Conservation (phyloP, 805 yeast genomes). For the Priceomyces fermenticarens region DNA sequence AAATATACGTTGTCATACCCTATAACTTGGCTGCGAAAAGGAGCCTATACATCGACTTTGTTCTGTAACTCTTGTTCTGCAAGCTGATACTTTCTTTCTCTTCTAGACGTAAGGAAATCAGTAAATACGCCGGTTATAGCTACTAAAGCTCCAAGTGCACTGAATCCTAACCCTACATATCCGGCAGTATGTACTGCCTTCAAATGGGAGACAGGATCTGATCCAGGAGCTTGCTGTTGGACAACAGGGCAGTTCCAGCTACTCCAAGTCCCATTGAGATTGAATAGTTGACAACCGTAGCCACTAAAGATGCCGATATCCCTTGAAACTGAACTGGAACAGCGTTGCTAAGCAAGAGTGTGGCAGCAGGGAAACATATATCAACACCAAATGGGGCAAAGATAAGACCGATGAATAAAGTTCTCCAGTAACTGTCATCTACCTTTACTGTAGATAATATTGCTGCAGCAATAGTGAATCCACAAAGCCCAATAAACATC, state of each 20-base stretch:
- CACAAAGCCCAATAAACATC: constrained; percentile 49
- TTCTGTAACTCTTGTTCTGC: too few species aligned
- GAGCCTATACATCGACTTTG: too few species aligned
- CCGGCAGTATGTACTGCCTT: too few species aligned
- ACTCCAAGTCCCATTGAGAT: constrained; percentile 68
- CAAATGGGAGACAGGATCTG: too few species aligned
- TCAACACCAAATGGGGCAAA: constrained; percentile 73
- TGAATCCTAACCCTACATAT: too few species aligned
- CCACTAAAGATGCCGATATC: constrained; percentile 70
- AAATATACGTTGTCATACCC: too few species aligned
- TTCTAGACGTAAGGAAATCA: too few species aligned
- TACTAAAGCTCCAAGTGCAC: too few species aligned
- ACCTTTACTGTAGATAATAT: constrained; percentile 57
- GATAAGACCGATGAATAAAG: constrained; percentile 55
- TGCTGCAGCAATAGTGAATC: constrained; percentile 52
- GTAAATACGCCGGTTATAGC: too few species aligned
- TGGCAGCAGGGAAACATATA: constrained; percentile 70
- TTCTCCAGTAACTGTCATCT: constrained; percentile 56
- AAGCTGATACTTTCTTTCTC: too few species aligned
- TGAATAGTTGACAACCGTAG: constrained; percentile 70
- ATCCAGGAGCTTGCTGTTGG: too few species aligned
- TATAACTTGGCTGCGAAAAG: too few species aligned
- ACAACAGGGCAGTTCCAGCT: constrained; percentile 30
- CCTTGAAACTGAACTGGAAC: constrained; percentile 69
- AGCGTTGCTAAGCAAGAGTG: constrained; percentile 56